Evolutionary conservation across 352 stramenopile species (phyloP).

Genomic region (Globisporangium abappressorium): DNA sequence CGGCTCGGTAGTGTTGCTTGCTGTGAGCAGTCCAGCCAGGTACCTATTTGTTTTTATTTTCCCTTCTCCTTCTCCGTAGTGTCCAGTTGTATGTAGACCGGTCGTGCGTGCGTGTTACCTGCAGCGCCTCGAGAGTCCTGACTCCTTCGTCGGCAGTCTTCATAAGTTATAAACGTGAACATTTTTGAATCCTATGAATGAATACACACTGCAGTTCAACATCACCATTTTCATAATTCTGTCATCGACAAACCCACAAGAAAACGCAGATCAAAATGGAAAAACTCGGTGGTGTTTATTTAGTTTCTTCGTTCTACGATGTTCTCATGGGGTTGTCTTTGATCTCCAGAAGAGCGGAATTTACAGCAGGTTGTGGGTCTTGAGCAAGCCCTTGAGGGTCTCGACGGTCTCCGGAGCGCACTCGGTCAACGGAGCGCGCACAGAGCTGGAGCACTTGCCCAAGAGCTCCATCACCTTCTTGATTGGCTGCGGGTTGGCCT

Average conservation of each 20-base stretch:
- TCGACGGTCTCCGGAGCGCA: slow-evolving; percentile 67
- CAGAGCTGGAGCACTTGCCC: slow-evolving; percentile 77
- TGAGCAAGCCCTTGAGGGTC: slow-evolving; percentile 59
- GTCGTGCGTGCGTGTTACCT: slow-evolving; percentile 2
- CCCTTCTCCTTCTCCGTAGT: background rate
- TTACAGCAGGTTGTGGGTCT: slow-evolving; percentile 77
- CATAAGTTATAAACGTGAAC: slow-evolving; percentile 21
- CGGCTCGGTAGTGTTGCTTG: background rate
- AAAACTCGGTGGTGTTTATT: slow-evolving; percentile 17
- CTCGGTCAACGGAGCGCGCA: slow-evolving; percentile 72
- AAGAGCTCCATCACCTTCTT: slow-evolving; percentile 89
- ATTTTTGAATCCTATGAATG: slow-evolving; percentile 10
- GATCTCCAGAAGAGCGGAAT: slow-evolving; percentile 6
- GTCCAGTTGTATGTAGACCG: slow-evolving; percentile 9
- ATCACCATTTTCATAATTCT: background rate
- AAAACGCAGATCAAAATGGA: background rate
- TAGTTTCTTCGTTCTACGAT: slow-evolving; percentile 7
- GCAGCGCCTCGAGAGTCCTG: background rate
- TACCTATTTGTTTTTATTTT: slow-evolving; percentile 3
- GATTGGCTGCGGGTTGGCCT: slow-evolving; percentile 90
- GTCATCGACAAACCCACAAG: background rate
- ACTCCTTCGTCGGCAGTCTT: slow-evolving; percentile 8
- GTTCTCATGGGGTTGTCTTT: background rate
- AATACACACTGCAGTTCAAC: background rate
- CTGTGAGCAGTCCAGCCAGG: background rate